Evolutionary conservation across 2,329 filamentous ascomycete genomes (phyloP).

Genomic region (Fusarium sp.): DNA sequence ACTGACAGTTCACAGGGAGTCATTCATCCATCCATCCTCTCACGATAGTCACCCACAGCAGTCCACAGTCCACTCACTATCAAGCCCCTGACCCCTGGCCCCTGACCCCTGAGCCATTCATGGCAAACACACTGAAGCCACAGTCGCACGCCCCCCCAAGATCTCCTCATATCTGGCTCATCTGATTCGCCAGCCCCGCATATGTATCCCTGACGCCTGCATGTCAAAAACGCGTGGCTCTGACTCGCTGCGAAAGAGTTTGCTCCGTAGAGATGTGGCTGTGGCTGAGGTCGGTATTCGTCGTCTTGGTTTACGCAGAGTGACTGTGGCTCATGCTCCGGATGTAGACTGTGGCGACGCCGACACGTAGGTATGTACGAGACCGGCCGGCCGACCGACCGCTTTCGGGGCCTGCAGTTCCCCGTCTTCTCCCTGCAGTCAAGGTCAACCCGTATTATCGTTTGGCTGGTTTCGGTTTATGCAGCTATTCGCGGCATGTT

Average conservation of each 20-base stretch:
- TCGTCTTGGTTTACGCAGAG: background rate
- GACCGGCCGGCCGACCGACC: background rate
- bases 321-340: conserved; percentile 18
- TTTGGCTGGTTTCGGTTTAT: conserved; percentile 22
- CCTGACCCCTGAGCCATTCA: conserved; percentile 29
- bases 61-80: background rate
- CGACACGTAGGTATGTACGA: conserved; percentile 14
- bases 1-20: conserved; percentile 22
- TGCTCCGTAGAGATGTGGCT: conserved; percentile 26
- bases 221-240: conserved; percentile 36
- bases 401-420: conserved; percentile 13
- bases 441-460: background rate
- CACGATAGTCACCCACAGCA: conserved; percentile 4
- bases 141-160: conserved; percentile 16
- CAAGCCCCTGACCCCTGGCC: conserved; percentile 25
- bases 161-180: background rate
- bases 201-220: conserved; percentile 32
- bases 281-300: conserved; percentile 17
- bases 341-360: conserved; percentile 27
- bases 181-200: conserved; percentile 33
- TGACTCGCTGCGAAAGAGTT: conserved; percentile 28
- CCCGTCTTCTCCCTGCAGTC: background rate
- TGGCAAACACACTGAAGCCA: conserved; percentile 14
- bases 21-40: conserved; percentile 28
- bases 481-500: conserved; percentile 11